A percentile compares a stretch with the other conserved stretches of the same genome.
These are phyloP conservation scores for Parsonsia alboflavescens DNA, from an alignment of 257 asterid genomes.

Conservation along the genomic window DNA sequence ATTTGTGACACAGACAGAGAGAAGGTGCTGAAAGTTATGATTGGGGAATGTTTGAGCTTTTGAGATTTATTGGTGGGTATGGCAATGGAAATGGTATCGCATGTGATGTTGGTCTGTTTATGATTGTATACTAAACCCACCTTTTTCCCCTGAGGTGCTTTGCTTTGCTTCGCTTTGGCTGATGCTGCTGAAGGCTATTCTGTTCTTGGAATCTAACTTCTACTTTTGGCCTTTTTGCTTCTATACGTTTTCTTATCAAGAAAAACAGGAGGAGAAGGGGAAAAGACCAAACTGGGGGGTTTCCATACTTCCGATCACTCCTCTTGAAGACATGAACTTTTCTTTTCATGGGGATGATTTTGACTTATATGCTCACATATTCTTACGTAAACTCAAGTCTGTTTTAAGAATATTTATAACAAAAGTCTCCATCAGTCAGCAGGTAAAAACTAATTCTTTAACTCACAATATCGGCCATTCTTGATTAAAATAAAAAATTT, in stretches of 20 bases:
- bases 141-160: not conserved
- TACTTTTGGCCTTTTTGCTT: not conserved
- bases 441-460: no score
- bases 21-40: not conserved
- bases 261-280: not conserved
- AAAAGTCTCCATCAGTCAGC: no score
- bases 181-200: not conserved
- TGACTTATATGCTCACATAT: not conserved
- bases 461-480: no score
- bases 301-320: not conserved
- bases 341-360: no score
- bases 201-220: constrained; percentile 1
- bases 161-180: constrained; percentile 6
- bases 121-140: not conserved
- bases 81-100: no score
- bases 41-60: not conserved
- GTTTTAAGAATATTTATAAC: not conserved
- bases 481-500: no score
- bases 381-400: not conserved
- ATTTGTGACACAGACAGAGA: constrained; percentile 18
- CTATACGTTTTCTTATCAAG: not conserved
- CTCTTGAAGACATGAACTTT: not conserved
- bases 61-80: not conserved
- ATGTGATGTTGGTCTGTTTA: no score
- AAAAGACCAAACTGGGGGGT: not conserved